Evolutionary conservation across 2,329 filamentous ascomycete species (phyloP).

Genomic region (Penicillium sp.): DNA sequence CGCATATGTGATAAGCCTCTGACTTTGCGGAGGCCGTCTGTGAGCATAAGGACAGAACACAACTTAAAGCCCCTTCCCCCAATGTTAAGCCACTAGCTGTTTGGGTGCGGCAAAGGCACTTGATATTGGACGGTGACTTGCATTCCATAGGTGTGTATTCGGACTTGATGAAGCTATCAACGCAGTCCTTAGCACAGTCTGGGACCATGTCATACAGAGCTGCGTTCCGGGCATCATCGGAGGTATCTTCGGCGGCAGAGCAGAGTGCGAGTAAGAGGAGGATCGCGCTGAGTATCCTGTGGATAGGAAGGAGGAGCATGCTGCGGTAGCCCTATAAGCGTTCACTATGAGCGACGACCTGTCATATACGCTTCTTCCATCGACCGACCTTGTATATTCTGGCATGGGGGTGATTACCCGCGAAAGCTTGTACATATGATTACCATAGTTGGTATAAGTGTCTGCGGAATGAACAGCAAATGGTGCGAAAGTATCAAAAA

Average conservation of each 20-base stretch:
- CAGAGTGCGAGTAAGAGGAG: slow-evolving; percentile 23
- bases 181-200: slow-evolving; percentile 59
- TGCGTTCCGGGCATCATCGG: slow-evolving; percentile 18
- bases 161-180: slow-evolving; percentile 60
- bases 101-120: slow-evolving; percentile 62
- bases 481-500: not conserved
- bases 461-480: not conserved
- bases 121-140: slow-evolving; percentile 51
- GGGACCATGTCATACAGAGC: slow-evolving; percentile 50
- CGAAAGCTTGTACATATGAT: slow-evolving; percentile 20
- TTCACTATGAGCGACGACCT: slow-evolving; percentile 16
- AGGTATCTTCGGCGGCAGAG: slow-evolving; percentile 19
- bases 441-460: slow-evolving; percentile 25
- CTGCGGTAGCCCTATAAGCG: slow-evolving; percentile 29
- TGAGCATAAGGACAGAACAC: slow-evolving; percentile 60
- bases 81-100: slow-evolving; percentile 64
- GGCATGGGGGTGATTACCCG: slow-evolving; percentile 25
- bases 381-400: slow-evolving; percentile 20
- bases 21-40: slow-evolving; percentile 45
- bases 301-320: slow-evolving; percentile 34
- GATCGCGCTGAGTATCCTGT: slow-evolving; percentile 26
- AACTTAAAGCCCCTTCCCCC: slow-evolving; percentile 69
- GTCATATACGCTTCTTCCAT: not conserved
- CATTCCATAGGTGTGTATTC: slow-evolving; percentile 52
- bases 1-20: slow-evolving; percentile 58